A percentile compares a stretch with the other conserved stretches of the same genome.
phyloP scores from a whole-genome alignment of 2,329 filamentous ascomycete species.

The Arthrobotrys sinensis region DNA sequence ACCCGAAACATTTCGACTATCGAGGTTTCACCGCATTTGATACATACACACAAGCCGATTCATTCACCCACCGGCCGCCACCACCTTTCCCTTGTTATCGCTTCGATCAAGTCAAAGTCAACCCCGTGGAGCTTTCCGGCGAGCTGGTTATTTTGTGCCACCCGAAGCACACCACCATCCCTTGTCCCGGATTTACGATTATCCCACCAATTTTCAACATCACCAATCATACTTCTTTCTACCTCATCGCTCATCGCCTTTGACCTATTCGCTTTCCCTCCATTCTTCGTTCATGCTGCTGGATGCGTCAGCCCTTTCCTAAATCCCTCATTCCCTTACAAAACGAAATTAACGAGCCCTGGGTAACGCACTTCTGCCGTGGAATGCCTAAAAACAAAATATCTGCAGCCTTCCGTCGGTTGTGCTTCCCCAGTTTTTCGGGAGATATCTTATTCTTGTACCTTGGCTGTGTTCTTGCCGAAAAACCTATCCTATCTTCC shows the following conservation, averaged over 20 bases:
- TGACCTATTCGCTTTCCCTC: constrained; percentile 9
- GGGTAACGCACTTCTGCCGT: constrained; percentile 28
- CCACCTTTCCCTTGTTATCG: constrained; percentile 7
- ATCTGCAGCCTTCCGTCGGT: constrained; percentile 57
- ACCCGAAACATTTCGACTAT: constrained; percentile 60
- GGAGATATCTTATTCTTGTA: constrained; percentile 31
- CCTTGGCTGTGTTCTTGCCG: neutral
- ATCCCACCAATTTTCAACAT: constrained; percentile 24
- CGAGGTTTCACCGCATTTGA: constrained; percentile 53
- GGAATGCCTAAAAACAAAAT: constrained; percentile 38
- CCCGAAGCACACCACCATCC: constrained; percentile 44
- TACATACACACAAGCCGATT: constrained; percentile 12
- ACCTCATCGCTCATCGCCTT: constrained; percentile 7
- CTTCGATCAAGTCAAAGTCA: constrained; percentile 9
- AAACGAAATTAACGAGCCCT: constrained; percentile 17
- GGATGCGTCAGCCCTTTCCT: constrained; percentile 32
- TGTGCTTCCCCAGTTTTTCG: constrained; percentile 54
- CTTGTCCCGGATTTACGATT: constrained; percentile 36
- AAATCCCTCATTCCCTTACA: constrained; percentile 57
- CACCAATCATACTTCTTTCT: constrained; percentile 34
- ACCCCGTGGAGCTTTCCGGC: constrained; percentile 51
- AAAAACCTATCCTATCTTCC: neutral
- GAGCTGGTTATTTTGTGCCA: constrained; percentile 45
- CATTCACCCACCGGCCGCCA: constrained; percentile 25
- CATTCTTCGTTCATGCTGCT: constrained; percentile 17